These are phyloP conservation scores for Macrolepiota dolichaula DNA, from an alignment of 768 basidiomycete genomes.

Conservation along the genomic window DNA sequence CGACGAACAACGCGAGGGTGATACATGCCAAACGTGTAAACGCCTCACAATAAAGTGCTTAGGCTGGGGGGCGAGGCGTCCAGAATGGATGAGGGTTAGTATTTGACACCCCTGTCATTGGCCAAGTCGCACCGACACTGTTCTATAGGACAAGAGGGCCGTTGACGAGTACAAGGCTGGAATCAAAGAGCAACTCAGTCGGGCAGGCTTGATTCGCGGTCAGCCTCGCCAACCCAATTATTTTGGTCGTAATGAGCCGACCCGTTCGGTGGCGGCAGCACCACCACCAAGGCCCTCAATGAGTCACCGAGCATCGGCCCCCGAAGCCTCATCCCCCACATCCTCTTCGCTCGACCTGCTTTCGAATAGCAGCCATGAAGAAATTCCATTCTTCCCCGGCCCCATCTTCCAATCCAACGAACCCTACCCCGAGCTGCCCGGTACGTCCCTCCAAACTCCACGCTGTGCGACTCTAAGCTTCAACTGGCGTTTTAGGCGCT, in stretches of 20 bases:
- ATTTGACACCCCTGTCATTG: not conserved
- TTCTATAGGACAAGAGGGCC: conserved; percentile 69
- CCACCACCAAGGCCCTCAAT: conserved; percentile 20
- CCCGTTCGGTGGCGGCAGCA: conserved; percentile 24
- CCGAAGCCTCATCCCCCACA: conserved; percentile 18
- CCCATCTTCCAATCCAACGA: conserved; percentile 20
- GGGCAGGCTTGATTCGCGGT: conserved; percentile 77
- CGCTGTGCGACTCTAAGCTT: not conserved
- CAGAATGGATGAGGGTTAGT: conserved; percentile 85
- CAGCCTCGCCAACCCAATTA: conserved; percentile 60
- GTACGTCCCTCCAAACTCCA: conserved; percentile 27
- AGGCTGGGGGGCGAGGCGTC: conserved; percentile 80
- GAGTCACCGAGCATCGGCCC: conserved; percentile 21
- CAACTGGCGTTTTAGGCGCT: conserved; percentile 27
- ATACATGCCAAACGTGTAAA: conserved; percentile 78
- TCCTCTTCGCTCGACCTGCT: conserved; percentile 11
- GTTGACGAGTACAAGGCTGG: conserved; percentile 81
- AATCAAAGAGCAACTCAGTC: conserved; percentile 78
- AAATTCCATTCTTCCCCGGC: conserved; percentile 22
- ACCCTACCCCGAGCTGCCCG: conserved; percentile 36
- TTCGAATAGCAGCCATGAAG: conserved; percentile 17
- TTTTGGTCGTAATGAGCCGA: conserved; percentile 28
- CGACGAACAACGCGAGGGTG: conserved; percentile 78
- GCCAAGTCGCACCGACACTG: conserved; percentile 11
- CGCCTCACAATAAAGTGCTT: conserved; percentile 80